A percentile compares a stretch with the other conserved stretches of the same genome.
Evolutionary conservation across 495 filamentous ascomycete genomes (phyloP).

Genomic region (Xylaria palmicola): DNA sequence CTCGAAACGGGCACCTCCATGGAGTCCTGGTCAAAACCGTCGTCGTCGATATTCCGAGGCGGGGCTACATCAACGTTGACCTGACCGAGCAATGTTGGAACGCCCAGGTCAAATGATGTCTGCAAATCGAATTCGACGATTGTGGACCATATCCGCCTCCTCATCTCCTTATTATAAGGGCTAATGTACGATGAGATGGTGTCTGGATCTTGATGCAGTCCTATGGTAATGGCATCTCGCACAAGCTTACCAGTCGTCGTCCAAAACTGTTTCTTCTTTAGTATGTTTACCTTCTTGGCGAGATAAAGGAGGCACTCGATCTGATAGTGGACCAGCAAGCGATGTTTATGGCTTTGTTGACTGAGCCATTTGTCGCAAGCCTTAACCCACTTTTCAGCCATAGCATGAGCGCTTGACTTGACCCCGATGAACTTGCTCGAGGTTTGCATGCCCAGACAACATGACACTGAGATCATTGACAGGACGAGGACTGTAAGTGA

Average conservation of each 20-base stretch:
- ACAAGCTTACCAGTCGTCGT: slow-evolving; percentile 30
- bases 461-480: slow-evolving; percentile 34
- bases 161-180: slow-evolving; percentile 35
- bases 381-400: slow-evolving; percentile 32
- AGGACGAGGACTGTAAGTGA: slow-evolving; percentile 48
- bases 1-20: slow-evolving; percentile 26
- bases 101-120: slow-evolving; percentile 34
- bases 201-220: slow-evolving; percentile 33
- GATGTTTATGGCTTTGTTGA: slow-evolving; percentile 31
- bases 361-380: slow-evolving; percentile 32
- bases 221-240: slow-evolving; percentile 29
- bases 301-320: slow-evolving; percentile 34
- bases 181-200: slow-evolving; percentile 23
- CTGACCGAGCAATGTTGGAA: slow-evolving; percentile 33
- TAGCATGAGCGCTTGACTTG: slow-evolving; percentile 29
- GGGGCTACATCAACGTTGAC: slow-evolving; percentile 27
- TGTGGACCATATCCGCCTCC: slow-evolving; percentile 33
- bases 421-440: slow-evolving; percentile 32
- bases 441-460: slow-evolving; percentile 65
- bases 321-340: slow-evolving; percentile 37
- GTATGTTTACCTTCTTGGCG: slow-evolving; percentile 32
- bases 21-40: slow-evolving; percentile 30
- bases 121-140: slow-evolving; percentile 37
- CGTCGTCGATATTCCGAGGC: slow-evolving; percentile 35
- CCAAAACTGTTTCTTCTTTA: slow-evolving; percentile 39